Conservation (phyloP, 164 flowering plant genomes). For the Sextonia rubra region DNA sequence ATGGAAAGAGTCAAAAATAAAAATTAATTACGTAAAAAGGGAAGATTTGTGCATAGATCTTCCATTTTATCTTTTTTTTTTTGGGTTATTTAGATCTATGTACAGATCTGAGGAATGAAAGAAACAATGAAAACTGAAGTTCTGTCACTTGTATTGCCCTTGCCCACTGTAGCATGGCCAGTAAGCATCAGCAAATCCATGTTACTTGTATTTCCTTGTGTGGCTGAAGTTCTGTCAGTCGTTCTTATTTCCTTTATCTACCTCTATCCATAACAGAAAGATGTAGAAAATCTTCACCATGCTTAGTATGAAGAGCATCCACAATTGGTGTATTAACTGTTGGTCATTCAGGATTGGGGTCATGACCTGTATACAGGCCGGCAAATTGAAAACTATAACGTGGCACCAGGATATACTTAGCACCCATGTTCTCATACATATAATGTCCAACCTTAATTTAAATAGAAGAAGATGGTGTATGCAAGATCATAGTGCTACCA, state of each 20-base stretch:
- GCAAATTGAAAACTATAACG: neutral
- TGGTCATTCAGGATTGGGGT: slow-evolving; percentile 97
- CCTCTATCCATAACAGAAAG: slow-evolving; percentile 95
- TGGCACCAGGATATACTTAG: neutral
- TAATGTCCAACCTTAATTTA: no score
- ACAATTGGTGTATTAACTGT: slow-evolving; percentile 91
- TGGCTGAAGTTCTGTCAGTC: no score
- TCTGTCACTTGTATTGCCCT: no score
- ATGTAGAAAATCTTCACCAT: slow-evolving; percentile 92
- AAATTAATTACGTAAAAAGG: no score
- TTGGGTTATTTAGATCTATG: neutral
- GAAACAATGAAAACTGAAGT: no score
- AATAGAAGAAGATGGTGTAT: no score
- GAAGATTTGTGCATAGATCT: neutral
- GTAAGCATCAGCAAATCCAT: no score
- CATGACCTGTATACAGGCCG: slow-evolving; percentile 64
- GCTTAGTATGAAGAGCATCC: slow-evolving; percentile 96
- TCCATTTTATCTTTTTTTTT: neutral
- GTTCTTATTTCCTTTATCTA: slow-evolving; percentile 13
- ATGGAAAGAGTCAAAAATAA: no score
- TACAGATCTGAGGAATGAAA: no score
- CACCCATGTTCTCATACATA: no score
- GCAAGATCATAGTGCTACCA: neutral
- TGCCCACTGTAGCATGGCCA: no score
- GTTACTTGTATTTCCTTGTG: no score